Evolutionary conservation across 257 asterid genomes (phyloP), one percentile per base, ranked within the genome.

Genomic region (Fraxinus cuspidata): DNA sequence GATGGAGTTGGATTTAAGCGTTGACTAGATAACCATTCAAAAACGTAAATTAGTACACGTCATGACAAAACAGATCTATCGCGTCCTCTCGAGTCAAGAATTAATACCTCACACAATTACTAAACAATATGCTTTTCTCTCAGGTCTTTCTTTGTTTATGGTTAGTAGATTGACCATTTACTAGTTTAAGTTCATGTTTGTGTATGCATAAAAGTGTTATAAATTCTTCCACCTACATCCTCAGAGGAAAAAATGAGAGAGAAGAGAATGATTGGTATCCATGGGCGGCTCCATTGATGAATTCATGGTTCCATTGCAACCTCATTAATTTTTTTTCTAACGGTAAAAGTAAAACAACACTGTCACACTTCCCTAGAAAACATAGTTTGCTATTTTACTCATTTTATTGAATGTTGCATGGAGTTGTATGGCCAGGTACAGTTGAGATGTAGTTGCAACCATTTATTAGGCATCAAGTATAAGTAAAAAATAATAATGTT

Each of bases 261-360:
- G 9, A 60, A 10, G 37, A 38, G 7, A 70, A 66, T 47, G 80
- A 84, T 80, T 64, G 83, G 87, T 11, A 69, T 53, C 25, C 29
- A 2, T 66, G 47, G 83, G 83, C 82, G 85, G 84, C 88, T 75
- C 28, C 81, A 81, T 81, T 81, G 64, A 81, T 63, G 35, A 8
- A 3, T 63, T 63, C 35, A 12, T 27, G 69, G 28, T 63, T 27
- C 32, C 69, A 27, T 63, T 77, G 40, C 70, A 78, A 28, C 73
- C 35, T 53, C 79, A 82, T 69, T 49, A 18, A 53, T 75, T 58
- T 76, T n/a, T 21, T 49, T 47, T 6, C 5, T 2, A 11, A 38
- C 18, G 1, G 51, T 3, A 64, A 38, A 40, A 75, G 29, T 9
- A 40, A 31, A 81, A 70, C 29, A 40, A 4, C 28, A n/a, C 5